A percentile compares a stretch with the other conserved stretches of the same genome.
phyloP scores from a whole-genome alignment of 805 yeast genomes.

The Yarrowia alimentaria region DNA sequence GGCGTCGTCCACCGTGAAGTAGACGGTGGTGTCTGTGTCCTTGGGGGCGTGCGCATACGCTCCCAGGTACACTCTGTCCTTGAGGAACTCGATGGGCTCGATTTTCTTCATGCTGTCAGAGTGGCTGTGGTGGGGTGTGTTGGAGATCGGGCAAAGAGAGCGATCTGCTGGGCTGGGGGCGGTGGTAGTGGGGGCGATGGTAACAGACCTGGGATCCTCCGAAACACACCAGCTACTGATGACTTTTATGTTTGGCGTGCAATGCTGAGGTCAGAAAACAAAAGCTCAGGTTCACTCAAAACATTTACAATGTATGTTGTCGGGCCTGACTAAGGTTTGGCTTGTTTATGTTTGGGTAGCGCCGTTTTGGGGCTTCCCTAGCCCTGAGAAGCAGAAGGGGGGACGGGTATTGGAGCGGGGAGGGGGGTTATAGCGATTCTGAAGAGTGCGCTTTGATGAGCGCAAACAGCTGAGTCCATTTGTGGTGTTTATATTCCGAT shows the following conservation, averaged over 20 bases:
- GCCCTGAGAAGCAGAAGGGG: not conserved
- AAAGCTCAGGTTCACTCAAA: not conserved
- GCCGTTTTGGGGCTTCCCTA: slow-evolving; percentile 19
- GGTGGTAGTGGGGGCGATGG: not conserved
- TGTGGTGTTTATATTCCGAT: too few species aligned
- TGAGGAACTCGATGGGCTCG: slow-evolving; percentile 20
- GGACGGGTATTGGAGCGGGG: not conserved
- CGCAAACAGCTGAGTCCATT: too few species aligned
- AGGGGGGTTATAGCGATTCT: too few species aligned
- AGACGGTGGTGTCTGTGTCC: slow-evolving; percentile 71
- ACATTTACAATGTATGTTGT: too few species aligned
- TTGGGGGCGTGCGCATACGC: slow-evolving; percentile 78
- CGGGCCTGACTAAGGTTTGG: slow-evolving; percentile 26
- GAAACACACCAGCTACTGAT: too few species aligned
- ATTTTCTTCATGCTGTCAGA: not conserved
- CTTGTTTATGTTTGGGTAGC: slow-evolving; percentile 26
- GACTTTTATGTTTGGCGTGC: not conserved
- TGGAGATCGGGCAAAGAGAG: too few species aligned
- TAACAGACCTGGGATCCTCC: too few species aligned
- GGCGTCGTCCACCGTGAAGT: slow-evolving; percentile 89
- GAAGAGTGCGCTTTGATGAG: too few species aligned
- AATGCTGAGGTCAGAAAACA: not conserved
- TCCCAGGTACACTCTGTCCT: slow-evolving; percentile 76
- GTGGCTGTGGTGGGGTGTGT: not conserved
- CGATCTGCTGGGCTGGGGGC: not conserved